These are phyloP conservation scores for Metschnikowia aberdeeniae DNA, from an alignment of 805 yeast species.

Conservation along the genomic window DNA sequence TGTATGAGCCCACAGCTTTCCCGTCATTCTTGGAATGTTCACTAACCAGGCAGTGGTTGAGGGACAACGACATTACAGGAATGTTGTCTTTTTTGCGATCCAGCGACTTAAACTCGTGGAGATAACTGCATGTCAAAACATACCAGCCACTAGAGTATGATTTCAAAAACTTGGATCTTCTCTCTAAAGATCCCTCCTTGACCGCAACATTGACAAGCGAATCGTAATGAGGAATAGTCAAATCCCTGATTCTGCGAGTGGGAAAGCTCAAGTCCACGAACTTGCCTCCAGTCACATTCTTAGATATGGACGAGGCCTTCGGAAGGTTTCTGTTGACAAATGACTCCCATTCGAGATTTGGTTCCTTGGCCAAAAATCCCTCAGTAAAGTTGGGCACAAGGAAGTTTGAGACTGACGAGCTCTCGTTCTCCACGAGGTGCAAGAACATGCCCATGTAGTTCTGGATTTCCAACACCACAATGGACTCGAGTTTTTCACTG, in stretches of 20 bases:
- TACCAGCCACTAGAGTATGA: constrained; percentile 90
- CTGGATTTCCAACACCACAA: constrained; percentile 83
- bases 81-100: constrained; percentile 77
- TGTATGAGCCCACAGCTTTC: constrained; percentile 51
- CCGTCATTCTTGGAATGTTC: constrained; percentile 79
- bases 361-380: constrained; percentile 66
- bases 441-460: constrained; percentile 72
- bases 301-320: constrained; percentile 23
- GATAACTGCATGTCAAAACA: constrained; percentile 79
- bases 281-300: constrained; percentile 29
- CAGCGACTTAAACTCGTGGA: constrained; percentile 84
- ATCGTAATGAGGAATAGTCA: constrained; percentile 62
- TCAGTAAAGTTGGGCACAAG: constrained; percentile 55
- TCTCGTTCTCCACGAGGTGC: constrained; percentile 65
- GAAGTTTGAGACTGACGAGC: constrained; percentile 63
- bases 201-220: constrained; percentile 63
- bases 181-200: constrained; percentile 77
- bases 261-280: constrained; percentile 40
- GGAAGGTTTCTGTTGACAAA: constrained; percentile 66
- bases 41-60: constrained; percentile 75
- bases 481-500: constrained; percentile 81
- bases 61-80: constrained; percentile 78
- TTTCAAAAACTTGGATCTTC: constrained; percentile 87
- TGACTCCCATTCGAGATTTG: constrained; percentile 84
- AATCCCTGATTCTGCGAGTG: constrained; percentile 40